Conservation (phyloP, 129 eudicot species). For the Solidago caesia region DNA sequence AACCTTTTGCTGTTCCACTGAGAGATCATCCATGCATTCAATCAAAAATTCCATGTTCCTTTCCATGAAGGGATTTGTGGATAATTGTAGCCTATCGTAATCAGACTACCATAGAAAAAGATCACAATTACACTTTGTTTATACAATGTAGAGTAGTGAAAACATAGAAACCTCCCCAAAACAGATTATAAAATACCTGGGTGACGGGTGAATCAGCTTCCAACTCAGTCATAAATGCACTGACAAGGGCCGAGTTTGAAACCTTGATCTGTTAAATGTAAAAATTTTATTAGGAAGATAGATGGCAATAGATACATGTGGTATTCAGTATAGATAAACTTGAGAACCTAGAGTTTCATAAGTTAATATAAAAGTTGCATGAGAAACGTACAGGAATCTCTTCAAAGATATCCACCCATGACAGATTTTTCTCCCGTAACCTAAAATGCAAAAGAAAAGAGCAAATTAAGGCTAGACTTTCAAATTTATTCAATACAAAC, state of each 20-base stretch:
- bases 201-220: slow-evolving; percentile 84
- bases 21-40: slow-evolving; percentile 97
- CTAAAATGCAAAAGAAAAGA: slow-evolving; percentile 34
- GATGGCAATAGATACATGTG: background rate
- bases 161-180: background rate
- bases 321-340: background rate
- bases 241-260: slow-evolving; percentile 84
- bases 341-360: background rate
- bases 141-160: background rate
- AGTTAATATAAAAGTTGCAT: background rate
- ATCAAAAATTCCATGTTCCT: slow-evolving; percentile 89
- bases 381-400: slow-evolving; percentile 87
- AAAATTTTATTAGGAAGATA: background rate
- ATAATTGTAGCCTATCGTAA: slow-evolving; percentile 81
- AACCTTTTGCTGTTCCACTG: slow-evolving; percentile 95
- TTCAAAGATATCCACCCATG: slow-evolving; percentile 99
- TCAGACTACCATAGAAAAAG: slow-evolving; percentile 59
- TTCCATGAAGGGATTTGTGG: slow-evolving; percentile 84
- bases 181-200: slow-evolving; percentile 45
- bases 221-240: slow-evolving; percentile 89
- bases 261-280: slow-evolving; percentile 66
- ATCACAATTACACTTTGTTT: slow-evolving; percentile 13
- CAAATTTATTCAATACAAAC: background rate
- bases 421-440: slow-evolving; percentile 89
- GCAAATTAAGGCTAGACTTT: slow-evolving; percentile 10